Evolutionary conservation across 2,329 filamentous ascomycete genomes (phyloP), one percentile per base, ranked within the genome.

Genomic region (Colletotrichum tabaci): DNA sequence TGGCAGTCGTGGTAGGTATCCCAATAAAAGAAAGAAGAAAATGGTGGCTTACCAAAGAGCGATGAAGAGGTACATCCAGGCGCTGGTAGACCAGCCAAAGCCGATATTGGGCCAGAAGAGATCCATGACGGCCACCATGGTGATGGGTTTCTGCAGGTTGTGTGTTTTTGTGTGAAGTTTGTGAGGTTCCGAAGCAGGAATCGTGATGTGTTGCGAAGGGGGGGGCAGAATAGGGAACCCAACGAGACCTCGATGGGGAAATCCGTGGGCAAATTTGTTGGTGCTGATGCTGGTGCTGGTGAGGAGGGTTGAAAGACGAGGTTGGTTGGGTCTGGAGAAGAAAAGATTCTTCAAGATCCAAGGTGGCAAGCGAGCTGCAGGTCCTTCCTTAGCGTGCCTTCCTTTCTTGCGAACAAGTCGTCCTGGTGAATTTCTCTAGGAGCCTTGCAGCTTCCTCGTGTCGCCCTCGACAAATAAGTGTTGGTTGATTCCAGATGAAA

Each of bases 31-130:
- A 35, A 35, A 35, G 8, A 35, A 9, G 8, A 35, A 40, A 52
- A 68, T 60, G 26, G 49, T 52, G n/a, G 77, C 85, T 82, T 83
- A 88, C 87, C 86, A 89, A 46, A 88, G 76, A 50, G 50, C 35
- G 56, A 74, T 66, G 56, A 74, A 74, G 16, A 74, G 64, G 50
- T 73, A 73, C 62, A 74, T 61, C 73, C 73, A 74, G 30, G 62
- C 44, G 46, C 26, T 73, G 23, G 73, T 35, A 30, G 73, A 72
- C 73, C 73, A 74, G 21, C 55, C 62, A 26, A 66, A 70, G 49
- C 70, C 50, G 56, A 73, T 46, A 26, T 72, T 58, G 44, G 71
- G 71, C 60, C 67, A 58, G 56, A 74, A 64, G 58, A 74, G 55
- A 50, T 62, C 63, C 65, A 67, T 66, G 60, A 74, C 52, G 30